These are phyloP conservation scores for Cutaneotrichosporon arboriforme DNA, from an alignment of 1,284 basidiomycete genomes.

Conservation along the genomic window DNA sequence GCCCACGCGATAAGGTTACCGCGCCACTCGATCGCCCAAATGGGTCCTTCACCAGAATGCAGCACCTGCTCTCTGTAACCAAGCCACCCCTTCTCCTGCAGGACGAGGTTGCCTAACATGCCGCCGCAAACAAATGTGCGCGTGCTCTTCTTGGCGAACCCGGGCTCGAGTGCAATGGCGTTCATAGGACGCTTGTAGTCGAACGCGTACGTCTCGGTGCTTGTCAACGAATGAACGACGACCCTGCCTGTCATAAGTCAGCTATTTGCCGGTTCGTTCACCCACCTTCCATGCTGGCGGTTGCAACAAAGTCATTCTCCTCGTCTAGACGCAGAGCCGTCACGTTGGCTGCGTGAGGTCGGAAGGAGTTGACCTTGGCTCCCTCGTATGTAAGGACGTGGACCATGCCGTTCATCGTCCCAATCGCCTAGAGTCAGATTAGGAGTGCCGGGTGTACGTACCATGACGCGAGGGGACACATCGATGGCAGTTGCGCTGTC, in stretches of 20 bases:
- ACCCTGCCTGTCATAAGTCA: conserved; percentile 62
- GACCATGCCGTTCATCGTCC: conserved; percentile 86
- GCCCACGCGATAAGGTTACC: conserved; percentile 91
- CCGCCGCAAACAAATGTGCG: conserved; percentile 92
- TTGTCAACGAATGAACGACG: conserved; percentile 76
- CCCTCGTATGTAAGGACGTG: conserved; percentile 78
- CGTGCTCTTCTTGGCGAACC: conserved; percentile 72
- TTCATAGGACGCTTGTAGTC: conserved; percentile 91
- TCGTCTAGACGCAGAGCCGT: conserved; percentile 79
- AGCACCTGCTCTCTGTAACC: conserved; percentile 86
- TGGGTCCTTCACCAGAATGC: conserved; percentile 85
- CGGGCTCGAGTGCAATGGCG: conserved; percentile 82
- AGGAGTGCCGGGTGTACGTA: conserved; percentile 44
- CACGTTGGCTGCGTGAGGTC: conserved; percentile 86
- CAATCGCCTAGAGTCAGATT: conserved; percentile 59
- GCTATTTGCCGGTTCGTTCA: conserved; percentile 17
- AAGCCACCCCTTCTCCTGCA: conserved; percentile 94
- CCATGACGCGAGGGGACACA: conserved; percentile 69
- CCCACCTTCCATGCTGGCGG: conserved; percentile 89
- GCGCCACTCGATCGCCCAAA: conserved; percentile 87
- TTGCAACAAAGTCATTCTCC: conserved; percentile 83
- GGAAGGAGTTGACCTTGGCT: conserved; percentile 79
- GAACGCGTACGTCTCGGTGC: conserved; percentile 76
- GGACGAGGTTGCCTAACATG: conserved; percentile 75
- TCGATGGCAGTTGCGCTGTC: conserved; percentile 80